Evolutionary conservation across 257 asterid genomes (phyloP), one percentile per base, ranked within the genome.

Genomic region (Solanum medicagineum): DNA sequence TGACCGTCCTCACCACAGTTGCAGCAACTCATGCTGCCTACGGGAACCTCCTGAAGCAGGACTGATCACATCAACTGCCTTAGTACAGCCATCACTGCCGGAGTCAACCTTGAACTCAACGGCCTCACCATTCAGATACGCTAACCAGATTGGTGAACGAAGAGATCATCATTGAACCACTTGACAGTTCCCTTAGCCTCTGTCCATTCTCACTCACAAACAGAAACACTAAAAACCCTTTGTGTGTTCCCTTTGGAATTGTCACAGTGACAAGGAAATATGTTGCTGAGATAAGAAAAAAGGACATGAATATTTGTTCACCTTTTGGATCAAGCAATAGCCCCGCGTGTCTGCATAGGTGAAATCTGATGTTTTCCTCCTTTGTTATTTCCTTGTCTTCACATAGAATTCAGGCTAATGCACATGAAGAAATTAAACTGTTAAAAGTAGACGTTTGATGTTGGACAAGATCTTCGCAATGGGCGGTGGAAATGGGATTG

Each of bases 401-500:
- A 3, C 24, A 32, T 65, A 83, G 73, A 69, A 81, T 91, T 86
- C 82, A 94, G 98, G 90, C 88, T 74, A 89, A 85, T 71, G 95
- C 95, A 68, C 90, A 94, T 87, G 84, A 57, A 85, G 92, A 93
- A 90, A 94, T 93, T 85, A 53, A 80, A 74, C 89, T 54, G 70
- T 90, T 94, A 83, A 88, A 88, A 81, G 44, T 22, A 89, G 88
- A 86, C 88, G 91, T 85, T 75, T 83, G 89, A 81, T 81, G 84
- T 69, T 89, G 89, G 98, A 89, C 17, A 87, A 94, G 15, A 87
- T 95, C 42, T 95, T 92, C 86, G 93, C 86, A 16, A 91, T 93
- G 62, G 99, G 98, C 55, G 98, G 98, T 84, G 98, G 97, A 81
- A 88, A 92, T 85, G 94, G 97, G 79, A 22, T 12, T 65, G 93